Base-by-base conservation (phyloP, 2,329 filamentous ascomycete genomes). In the Exophiala aquamarina region DNA sequence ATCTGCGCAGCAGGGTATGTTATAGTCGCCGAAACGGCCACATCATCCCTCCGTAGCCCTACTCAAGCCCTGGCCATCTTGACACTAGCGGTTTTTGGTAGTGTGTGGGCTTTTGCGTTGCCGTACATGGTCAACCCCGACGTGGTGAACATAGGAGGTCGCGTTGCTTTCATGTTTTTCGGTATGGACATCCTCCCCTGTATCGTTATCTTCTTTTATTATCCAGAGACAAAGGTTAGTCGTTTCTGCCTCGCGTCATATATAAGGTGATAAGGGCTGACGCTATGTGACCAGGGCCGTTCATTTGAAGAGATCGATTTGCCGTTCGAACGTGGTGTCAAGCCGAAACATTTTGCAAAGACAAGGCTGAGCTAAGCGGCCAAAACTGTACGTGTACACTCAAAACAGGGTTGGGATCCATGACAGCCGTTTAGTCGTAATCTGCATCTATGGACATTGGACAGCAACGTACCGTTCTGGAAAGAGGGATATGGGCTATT, bases 161-260 rank as follows among this genome's bases (percentile, higher is more conserved):
- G 66, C 46, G 61, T 61, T 0, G 63, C 61, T 0, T 71, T 71
- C 47, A 68, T 73, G 50, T 73, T 66, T 66, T 38, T 38, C 19
- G 36, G 15, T 14, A 14, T 17, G 7, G 17, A 3, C 8, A 19
- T 38, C 3, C 15, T 21, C 13, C 15, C 15, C 13, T n/a, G 14
- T 13, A 3, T 38, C 6, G 17, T 38, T 21, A 20, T 38, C 7
- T 38, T 19, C 20, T 38, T 38, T 11, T 17, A 17, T 19, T 38
- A 20, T 19, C 36, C 36, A 14, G 36, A 38, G 36, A 38, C 14
- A n/a, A 38, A 38, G 36, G 36, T 38, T 14, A 38, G 9, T 19
- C 8, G 14, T n/a, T n/a, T 3, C 3, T 4, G 7, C 36, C 19
- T 6, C 14, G 8, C 8, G 14, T 5, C 21, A 5, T 19, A 21